Conservation (phyloP, 1,284 basidiomycete genomes). For the Polyporus tsugae region DNA sequence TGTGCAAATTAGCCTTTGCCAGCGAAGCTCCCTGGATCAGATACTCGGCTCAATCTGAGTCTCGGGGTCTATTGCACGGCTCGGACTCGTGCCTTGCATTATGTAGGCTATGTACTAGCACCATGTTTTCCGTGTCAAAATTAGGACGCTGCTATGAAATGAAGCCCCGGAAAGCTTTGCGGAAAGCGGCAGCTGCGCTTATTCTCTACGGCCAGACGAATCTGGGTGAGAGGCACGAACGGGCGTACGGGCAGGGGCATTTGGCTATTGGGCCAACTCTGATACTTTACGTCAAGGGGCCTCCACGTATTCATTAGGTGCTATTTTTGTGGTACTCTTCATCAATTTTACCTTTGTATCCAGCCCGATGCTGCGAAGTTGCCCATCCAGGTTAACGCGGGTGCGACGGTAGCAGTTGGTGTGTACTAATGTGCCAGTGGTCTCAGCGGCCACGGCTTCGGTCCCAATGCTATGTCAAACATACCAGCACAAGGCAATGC, state of each 20-base stretch:
- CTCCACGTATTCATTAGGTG: neutral
- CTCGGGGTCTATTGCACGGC: neutral
- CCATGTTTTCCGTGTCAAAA: neutral
- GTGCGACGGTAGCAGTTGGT: neutral
- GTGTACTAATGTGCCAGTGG: too few species aligned
- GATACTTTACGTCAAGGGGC: neutral
- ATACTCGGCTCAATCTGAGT: neutral
- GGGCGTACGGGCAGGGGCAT: neutral
- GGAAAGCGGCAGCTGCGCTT: neutral
- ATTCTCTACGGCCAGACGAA: neutral
- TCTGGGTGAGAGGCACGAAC: neutral
- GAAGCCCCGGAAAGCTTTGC: neutral
- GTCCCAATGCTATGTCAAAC: neutral
- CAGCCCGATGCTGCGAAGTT: neutral
- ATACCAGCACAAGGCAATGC: neutral
- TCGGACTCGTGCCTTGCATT: neutral
- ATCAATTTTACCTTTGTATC: neutral
- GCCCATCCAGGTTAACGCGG: neutral
- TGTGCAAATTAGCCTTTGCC: neutral
- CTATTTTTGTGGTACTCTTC: neutral
- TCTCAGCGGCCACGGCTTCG: too few species aligned
- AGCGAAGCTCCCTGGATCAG: neutral
- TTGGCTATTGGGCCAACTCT: neutral
- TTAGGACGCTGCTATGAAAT: neutral
- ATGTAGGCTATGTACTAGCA: neutral